Conservation (phyloP, 805 yeast genomes). For the Nakazawaea wickerhamii region DNA sequence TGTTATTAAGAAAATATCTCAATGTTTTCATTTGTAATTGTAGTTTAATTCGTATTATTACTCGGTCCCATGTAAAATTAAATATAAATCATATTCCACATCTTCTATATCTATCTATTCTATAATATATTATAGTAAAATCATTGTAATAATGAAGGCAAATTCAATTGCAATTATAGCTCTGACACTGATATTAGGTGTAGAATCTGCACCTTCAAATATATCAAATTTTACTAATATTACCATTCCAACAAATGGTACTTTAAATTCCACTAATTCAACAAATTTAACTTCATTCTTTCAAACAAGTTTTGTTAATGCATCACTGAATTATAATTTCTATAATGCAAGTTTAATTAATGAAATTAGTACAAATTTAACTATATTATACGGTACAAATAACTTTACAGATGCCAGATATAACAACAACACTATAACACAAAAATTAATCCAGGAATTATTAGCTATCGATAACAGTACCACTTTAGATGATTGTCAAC, state of each 20-base stretch:
- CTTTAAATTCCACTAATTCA: not conserved
- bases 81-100: too few relatives aligned
- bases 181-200: not conserved
- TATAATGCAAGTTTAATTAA: not conserved
- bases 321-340: not conserved
- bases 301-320: not conserved
- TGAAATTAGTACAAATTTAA: not conserved
- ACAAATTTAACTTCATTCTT: not conserved
- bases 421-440: not conserved
- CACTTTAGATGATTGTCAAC: conserved; percentile 22
- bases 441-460: not conserved
- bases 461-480: not conserved
- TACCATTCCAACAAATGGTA: not conserved
- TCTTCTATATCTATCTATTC: too few relatives aligned
- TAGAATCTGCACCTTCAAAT: not conserved
- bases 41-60: too few relatives aligned
- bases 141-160: not conserved
- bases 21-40: too few relatives aligned
- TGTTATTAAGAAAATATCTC: too few relatives aligned
- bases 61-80: too few relatives aligned
- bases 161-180: not conserved
- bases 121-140: too few relatives aligned
- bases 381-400: not conserved
- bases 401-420: not conserved
- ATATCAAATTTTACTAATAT: not conserved